phyloP scores from a whole-genome alignment of 352 stramenopile species.

The Globisporangium megalacanthum region DNA sequence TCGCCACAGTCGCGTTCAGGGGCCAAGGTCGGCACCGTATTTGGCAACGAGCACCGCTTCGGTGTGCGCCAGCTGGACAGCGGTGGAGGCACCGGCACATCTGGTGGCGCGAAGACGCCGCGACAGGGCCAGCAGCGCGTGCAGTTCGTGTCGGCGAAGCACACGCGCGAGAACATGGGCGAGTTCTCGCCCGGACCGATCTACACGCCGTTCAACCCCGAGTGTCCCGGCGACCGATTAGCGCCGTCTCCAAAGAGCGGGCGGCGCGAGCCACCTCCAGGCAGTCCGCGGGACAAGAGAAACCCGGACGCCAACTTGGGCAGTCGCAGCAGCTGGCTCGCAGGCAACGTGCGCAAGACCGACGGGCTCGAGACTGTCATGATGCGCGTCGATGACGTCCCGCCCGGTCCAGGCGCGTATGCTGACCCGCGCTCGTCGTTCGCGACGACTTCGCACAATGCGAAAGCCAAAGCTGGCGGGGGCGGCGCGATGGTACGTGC shows the following conservation, averaged over 20 bases:
- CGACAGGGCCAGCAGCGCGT: slow-evolving; percentile 42
- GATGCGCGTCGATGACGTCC: slow-evolving; percentile 63
- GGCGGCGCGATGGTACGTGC: slow-evolving; percentile 6
- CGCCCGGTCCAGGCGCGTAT: slow-evolving; percentile 66
- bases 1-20: slow-evolving; percentile 6
- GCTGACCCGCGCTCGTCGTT: slow-evolving; percentile 40
- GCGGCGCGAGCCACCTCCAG: slow-evolving; percentile 28
- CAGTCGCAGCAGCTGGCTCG: slow-evolving; percentile 77
- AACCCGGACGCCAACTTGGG: slow-evolving; percentile 74
- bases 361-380: slow-evolving; percentile 71
- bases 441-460: slow-evolving; percentile 58
- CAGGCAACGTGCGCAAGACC: slow-evolving; percentile 66
- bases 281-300: slow-evolving; percentile 37
- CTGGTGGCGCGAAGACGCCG: slow-evolving; percentile 21
- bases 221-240: slow-evolving; percentile 56
- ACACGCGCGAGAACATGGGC: slow-evolving; percentile 81
- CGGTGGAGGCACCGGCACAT: background rate
- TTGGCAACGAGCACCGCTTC: slow-evolving; percentile 75
- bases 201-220: slow-evolving; percentile 67
- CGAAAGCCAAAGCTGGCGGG: slow-evolving; percentile 30
- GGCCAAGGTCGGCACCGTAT: slow-evolving; percentile 40
- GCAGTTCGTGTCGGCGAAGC: slow-evolving; percentile 69
- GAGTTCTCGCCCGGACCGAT: slow-evolving; percentile 83
- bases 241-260: slow-evolving; percentile 41
- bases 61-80: slow-evolving; percentile 34